These are phyloP conservation scores for Psilocybe subaeruginosa DNA, from an alignment of 768 basidiomycete genomes.

Conservation along the genomic window DNA sequence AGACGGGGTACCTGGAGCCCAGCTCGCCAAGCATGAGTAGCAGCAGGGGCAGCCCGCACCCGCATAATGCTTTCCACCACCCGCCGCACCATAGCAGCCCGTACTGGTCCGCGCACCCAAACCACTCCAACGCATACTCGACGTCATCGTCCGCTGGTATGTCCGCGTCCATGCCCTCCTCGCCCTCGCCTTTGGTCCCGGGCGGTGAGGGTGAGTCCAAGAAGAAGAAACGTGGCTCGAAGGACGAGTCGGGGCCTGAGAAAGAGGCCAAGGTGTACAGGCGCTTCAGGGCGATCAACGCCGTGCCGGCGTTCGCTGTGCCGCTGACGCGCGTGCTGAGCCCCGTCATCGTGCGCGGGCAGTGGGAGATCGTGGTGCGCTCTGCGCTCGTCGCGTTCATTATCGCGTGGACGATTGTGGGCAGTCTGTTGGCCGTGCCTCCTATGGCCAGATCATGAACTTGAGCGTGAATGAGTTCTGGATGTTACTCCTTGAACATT, in stretches of 20 bases:
- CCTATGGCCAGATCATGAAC: neutral
- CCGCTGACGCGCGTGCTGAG: slow-evolving; percentile 73
- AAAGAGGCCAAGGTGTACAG: slow-evolving; percentile 32
- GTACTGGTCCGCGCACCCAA: slow-evolving; percentile 17
- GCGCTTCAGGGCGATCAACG: slow-evolving; percentile 47
- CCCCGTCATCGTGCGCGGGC: slow-evolving; percentile 73
- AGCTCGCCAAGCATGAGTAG: neutral
- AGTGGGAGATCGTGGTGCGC: slow-evolving; percentile 83
- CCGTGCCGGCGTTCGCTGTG: slow-evolving; percentile 72
- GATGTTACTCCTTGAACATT: neutral
- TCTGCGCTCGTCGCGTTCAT: slow-evolving; percentile 53
- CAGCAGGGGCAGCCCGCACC: neutral
- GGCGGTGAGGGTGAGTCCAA: neutral
- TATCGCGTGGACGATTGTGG: slow-evolving; percentile 43
- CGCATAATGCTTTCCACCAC: too few species aligned
- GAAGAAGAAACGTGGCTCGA: slow-evolving; percentile 1
- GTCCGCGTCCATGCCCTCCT: slow-evolving; percentile 5
- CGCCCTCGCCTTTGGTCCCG: neutral
- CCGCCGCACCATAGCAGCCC: slow-evolving; percentile 24
- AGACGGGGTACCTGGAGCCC: slow-evolving; percentile 26
- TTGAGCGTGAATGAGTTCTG: neutral
- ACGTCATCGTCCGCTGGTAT: slow-evolving; percentile 8
- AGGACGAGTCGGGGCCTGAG: slow-evolving; percentile 12
- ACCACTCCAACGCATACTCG: slow-evolving; percentile 8
- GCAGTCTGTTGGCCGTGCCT: slow-evolving; percentile 44